Percentiles rank a stretch among this genome's conserved stretches.
These are phyloP conservation scores for Neospermospora avenae DNA, from an alignment of 2,329 filamentous ascomycete species.

Conservation along the genomic window DNA sequence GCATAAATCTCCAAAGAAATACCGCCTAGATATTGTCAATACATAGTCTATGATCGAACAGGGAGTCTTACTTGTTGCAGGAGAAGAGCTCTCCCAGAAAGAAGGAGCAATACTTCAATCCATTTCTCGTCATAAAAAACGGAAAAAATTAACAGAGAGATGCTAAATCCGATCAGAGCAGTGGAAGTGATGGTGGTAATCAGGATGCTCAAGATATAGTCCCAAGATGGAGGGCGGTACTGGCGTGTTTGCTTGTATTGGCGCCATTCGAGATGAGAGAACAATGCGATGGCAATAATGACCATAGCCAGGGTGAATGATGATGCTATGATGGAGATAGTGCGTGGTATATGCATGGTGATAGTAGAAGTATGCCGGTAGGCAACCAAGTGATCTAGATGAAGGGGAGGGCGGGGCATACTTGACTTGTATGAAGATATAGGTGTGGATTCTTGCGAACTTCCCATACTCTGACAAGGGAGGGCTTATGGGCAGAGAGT, in stretches of 20 bases:
- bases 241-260: slow-evolving; percentile 1
- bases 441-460: neutral
- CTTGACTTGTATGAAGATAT: neutral
- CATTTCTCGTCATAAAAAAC: neutral
- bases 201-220: neutral
- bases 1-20: neutral
- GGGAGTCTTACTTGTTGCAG: neutral
- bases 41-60: neutral
- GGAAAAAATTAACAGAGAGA: neutral
- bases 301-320: neutral
- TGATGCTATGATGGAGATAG: neutral
- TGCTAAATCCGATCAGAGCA: neutral
- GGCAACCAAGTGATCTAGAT: neutral
- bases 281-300: neutral
- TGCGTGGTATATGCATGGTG: neutral
- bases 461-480: neutral
- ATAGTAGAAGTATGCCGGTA: neutral
- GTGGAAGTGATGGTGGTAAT: neutral
- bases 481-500: neutral
- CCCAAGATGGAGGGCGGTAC: neutral
- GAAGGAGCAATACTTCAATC: neutral
- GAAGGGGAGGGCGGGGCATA: neutral
- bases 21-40: neutral
- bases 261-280: neutral
- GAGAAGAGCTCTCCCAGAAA: neutral